phyloP scores from a whole-genome alignment of 345 rosid genomes.

The Gossypium mustelinum region DNA sequence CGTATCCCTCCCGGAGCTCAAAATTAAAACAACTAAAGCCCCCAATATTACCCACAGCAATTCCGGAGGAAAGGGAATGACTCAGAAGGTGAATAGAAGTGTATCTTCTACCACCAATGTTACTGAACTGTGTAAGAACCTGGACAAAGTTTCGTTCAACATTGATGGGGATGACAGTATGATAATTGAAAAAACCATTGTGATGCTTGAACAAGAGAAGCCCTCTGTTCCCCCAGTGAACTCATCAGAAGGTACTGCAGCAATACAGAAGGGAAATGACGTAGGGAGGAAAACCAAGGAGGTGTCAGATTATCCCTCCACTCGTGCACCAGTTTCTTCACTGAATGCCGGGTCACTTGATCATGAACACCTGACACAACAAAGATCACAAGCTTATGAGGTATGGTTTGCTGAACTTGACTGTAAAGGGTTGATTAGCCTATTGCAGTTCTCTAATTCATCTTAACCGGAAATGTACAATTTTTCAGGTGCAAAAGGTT shows the following conservation, averaged over 20 bases:
- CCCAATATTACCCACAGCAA: slow-evolving; percentile 31
- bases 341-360: slow-evolving; percentile 28
- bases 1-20: slow-evolving; percentile 79
- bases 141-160: slow-evolving; percentile 29
- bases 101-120: slow-evolving; percentile 29
- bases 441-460: not conserved
- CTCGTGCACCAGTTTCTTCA: slow-evolving; percentile 31
- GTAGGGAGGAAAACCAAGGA: slow-evolving; percentile 28
- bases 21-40: slow-evolving; percentile 45
- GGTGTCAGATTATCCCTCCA: slow-evolving; percentile 29
- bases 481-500: slow-evolving; percentile 43
- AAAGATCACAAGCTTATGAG: slow-evolving; percentile 32
- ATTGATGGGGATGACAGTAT: slow-evolving; percentile 54
- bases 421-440: slow-evolving; percentile 2
- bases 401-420: slow-evolving; percentile 31
- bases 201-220: slow-evolving; percentile 58
- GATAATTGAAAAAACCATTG: slow-evolving; percentile 66
- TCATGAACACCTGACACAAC: slow-evolving; percentile 28
- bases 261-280: slow-evolving; percentile 24
- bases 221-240: slow-evolving; percentile 31
- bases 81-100: slow-evolving; percentile 28
- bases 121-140: slow-evolving; percentile 28
- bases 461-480: slow-evolving; percentile 10
- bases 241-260: slow-evolving; percentile 33
- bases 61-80: slow-evolving; percentile 29